Base-by-base conservation (phyloP, 768 basidiomycete genomes). In the Tricholoma sp. region DNA sequence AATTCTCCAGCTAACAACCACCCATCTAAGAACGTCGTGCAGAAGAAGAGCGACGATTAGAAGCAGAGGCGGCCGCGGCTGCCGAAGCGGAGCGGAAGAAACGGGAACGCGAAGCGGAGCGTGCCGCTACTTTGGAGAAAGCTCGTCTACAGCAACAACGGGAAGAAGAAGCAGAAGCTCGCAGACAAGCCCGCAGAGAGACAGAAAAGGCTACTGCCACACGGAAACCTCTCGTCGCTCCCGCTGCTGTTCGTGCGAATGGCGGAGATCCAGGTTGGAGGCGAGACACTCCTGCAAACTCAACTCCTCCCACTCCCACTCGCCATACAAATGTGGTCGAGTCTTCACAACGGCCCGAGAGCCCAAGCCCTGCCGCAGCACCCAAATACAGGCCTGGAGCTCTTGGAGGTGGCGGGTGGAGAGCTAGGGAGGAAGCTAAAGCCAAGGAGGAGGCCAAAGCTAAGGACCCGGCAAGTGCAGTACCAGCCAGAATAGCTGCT, bases 111-210 rank as follows among this genome's bases (percentile, higher is more conserved):
- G 77, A 80, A 52, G 71, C 64, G 28, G 79, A 81, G 55, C 77
- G 80, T 39, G 78, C 78, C 13, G 81, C 78, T 13, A 76, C 75
- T 0, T 15, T 70, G 12, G 84, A 89, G 54, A 70, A 79, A 28
- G 84, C 82, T 1, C 82, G 80, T n/a, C 72, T 77, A 50, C 87
- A 82, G 59, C 72, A 70, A 11, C 80, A 84, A 61, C 80, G 86
- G 37, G 89, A 89, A 62, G 84, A 85, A n/a, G 88, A 89, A 57
- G 88, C 88, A 1, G 80, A 80, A 70, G 74, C 74, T 52, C 74
- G 78, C 56, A 36, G 72, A 20, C 58, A 28, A 28, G 65, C 73
- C 15, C 81, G 82, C 51, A 48, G 6, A 31, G 71, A 74, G 4
- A 63, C 72, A 18, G 75, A 78, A 57, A 74, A 70, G 53, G 59